A percentile compares a stretch with the other conserved stretches of the same genome.
Evolutionary conservation across 2,329 filamentous ascomycete genomes (phyloP).

Genomic region (Phaeosphaeria sp.): DNA sequence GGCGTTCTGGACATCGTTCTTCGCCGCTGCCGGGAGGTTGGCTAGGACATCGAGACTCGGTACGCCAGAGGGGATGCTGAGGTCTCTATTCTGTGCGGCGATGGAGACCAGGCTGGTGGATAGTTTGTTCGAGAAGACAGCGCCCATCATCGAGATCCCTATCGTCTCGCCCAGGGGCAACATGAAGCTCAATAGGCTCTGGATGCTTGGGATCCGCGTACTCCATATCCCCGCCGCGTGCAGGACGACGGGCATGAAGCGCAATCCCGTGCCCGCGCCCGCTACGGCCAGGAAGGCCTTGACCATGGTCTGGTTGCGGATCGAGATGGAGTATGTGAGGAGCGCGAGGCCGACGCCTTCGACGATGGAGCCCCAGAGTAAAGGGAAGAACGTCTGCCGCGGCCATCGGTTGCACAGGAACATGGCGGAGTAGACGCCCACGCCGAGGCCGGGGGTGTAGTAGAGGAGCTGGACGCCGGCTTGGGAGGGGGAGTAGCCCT

Average conservation of each 20-base stretch:
- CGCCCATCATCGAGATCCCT: slow-evolving; percentile 70
- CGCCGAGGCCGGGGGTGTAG: slow-evolving; percentile 69
- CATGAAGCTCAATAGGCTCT: slow-evolving; percentile 66
- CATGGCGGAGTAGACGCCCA: slow-evolving; percentile 65
- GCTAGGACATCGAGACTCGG: slow-evolving; percentile 43
- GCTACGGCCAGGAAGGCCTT: slow-evolving; percentile 72
- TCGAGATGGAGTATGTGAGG: slow-evolving; percentile 64
- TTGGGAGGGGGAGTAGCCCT: slow-evolving; percentile 57
- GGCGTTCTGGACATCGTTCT: slow-evolving; percentile 50
- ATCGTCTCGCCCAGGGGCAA: slow-evolving; percentile 70
- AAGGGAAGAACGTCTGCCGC: slow-evolving; percentile 65
- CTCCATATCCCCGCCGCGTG: slow-evolving; percentile 70
- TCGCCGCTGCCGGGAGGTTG: slow-evolving; percentile 47
- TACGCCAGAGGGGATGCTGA: slow-evolving; percentile 14
- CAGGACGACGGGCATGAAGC: slow-evolving; percentile 70
- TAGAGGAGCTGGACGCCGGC: slow-evolving; percentile 63
- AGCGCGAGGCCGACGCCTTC: slow-evolving; percentile 66
- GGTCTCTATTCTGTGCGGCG: slow-evolving; percentile 13
- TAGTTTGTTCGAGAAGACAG: slow-evolving; percentile 70
- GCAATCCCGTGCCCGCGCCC: slow-evolving; percentile 67
- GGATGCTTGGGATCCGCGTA: slow-evolving; percentile 63
- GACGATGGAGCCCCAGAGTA: slow-evolving; percentile 56
- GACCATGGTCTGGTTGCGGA: slow-evolving; percentile 58
- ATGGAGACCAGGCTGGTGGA: slow-evolving; percentile 34
- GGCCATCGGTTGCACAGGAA: slow-evolving; percentile 68